Evolutionary conservation across 176 grass and related monocot species (phyloP).

Genomic region (Bonia amplexicaulis): DNA sequence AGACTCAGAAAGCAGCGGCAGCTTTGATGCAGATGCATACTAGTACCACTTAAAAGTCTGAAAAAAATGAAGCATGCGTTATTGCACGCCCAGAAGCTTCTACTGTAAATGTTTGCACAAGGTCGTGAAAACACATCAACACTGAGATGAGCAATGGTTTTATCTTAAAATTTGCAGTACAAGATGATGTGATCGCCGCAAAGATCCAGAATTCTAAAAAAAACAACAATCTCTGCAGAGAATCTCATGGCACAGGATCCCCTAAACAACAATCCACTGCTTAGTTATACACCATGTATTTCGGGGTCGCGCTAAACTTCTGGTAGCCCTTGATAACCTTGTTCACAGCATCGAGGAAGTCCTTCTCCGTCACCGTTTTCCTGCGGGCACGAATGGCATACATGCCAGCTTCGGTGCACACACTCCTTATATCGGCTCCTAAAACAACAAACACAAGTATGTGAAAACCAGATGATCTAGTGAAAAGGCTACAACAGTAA

Average conservation of each 20-base stretch:
- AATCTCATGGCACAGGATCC: not conserved
- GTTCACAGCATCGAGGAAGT: slow-evolving; percentile 83
- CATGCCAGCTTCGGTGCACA: slow-evolving; percentile 93
- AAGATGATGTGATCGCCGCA: not conserved
- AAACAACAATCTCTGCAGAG: not conserved
- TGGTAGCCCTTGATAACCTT: slow-evolving; percentile 96
- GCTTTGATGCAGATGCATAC: not conserved
- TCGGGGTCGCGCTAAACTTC: slow-evolving; percentile 88
- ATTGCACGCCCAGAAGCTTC: not conserved
- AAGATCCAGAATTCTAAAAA: not conserved
- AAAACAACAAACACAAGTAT: not conserved
- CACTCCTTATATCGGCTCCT: slow-evolving; percentile 90
- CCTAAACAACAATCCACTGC: not conserved
- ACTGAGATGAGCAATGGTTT: not conserved
- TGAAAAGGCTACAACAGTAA: not conserved
- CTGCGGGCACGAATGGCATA: slow-evolving; percentile 78
- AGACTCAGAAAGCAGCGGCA: not conserved
- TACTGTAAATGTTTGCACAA: not conserved
- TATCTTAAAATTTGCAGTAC: not conserved
- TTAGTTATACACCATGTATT: slow-evolving; percentile 94
- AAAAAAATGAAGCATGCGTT: not conserved
- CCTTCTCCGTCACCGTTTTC: slow-evolving; percentile 91
- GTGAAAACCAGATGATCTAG: not conserved
- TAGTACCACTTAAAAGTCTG: not conserved
- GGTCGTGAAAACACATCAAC: not conserved